Base-by-base conservation (phyloP, 1,284 basidiomycete genomes). In the Trichosporon sp. region DNA sequence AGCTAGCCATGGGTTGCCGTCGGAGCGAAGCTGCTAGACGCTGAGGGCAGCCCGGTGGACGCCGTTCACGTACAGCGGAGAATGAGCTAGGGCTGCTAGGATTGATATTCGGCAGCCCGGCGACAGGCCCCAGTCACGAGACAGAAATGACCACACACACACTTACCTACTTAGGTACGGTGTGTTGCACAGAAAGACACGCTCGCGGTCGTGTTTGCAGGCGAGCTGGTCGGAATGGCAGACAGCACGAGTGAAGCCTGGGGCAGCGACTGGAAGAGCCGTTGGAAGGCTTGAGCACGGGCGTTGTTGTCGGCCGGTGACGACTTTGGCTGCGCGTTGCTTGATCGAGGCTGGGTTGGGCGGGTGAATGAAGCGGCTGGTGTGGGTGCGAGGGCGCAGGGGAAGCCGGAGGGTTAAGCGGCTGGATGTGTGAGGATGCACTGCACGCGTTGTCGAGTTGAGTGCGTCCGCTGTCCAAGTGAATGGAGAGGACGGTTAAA, bases 61-160 rank as follows among this genome's bases (percentile, higher is more conserved):
- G 49, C 9, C 31, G 49, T 54, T 54, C 19, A n/a, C 31, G 49
- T 54, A 31, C 19, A n/a, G 14, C 16, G 14, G 25, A n/a, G 25
- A 13, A 31, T 16, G 27, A 54, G 49, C 25, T 29, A 54, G 49
- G 19, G 25, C 25, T 14, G 14, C 49, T 54, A 27, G 31, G 49
- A 29, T 16, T 29, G 56, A 56, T 34, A 34, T 33, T 31, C 19
- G 25, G 58, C 23, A 34, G 25, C 13, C 11, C 19, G 21, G 54
- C 44, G 59, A 64, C 63, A 64, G 63, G 63, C 56, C 63, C 63
- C 63, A 64, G 63, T 60, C 34, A 60, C 59, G 33, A 25, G 19
- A 56, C 59, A 37, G 31, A 60, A 59, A 64, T 64, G 61, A 60
- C 59, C 31, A 64, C 63, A 54, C 29, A 64, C 63, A 52, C n/a